Percentiles rank a stretch among this genome's conserved stretches.
Conservation (phyloP, 1,139 yeast genomes). For the Candida pseudoviswanathii region DNA sequence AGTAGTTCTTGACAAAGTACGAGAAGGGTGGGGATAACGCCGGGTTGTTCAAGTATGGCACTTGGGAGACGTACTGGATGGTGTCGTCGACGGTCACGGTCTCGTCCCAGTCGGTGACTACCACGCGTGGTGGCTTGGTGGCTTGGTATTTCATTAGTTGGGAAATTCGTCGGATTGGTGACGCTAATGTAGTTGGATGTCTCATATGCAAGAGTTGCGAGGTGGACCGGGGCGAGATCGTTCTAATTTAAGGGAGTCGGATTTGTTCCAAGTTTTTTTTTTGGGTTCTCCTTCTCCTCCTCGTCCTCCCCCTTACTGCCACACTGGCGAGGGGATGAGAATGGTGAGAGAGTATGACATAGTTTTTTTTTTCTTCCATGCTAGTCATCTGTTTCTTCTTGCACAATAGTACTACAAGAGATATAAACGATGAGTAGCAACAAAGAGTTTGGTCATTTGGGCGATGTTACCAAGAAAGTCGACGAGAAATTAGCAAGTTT, state of each 20-base stretch:
- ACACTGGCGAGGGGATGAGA: too few species aligned
- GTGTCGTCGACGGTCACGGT: constrained; percentile 65
- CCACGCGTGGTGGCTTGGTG: constrained; percentile 11
- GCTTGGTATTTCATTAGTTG: background rate
- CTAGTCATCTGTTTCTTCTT: too few species aligned
- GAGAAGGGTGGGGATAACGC: constrained; percentile 40
- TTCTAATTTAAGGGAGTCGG: too few species aligned
- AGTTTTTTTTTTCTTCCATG: background rate
- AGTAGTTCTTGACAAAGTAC: constrained; percentile 49
- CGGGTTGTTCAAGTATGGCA: constrained; percentile 48
- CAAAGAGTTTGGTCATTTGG: constrained; percentile 19
- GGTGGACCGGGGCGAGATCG: too few species aligned
- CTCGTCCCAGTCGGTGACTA: constrained; percentile 72
- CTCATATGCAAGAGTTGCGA: background rate
- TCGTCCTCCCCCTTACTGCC: background rate
- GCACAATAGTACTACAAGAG: too few species aligned
- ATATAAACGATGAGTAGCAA: constrained; percentile 12
- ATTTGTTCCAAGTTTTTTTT: background rate
- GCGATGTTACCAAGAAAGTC: constrained; percentile 14
- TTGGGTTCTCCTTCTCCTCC: background rate
- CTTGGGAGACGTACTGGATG: constrained; percentile 50
- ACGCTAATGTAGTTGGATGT: background rate
- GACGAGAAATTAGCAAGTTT: constrained; percentile 5
- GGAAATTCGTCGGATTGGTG: background rate
- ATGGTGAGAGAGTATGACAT: too few species aligned